Base-by-base conservation (phyloP, 164 flowering plant species). In the Vitis riparia region DNA sequence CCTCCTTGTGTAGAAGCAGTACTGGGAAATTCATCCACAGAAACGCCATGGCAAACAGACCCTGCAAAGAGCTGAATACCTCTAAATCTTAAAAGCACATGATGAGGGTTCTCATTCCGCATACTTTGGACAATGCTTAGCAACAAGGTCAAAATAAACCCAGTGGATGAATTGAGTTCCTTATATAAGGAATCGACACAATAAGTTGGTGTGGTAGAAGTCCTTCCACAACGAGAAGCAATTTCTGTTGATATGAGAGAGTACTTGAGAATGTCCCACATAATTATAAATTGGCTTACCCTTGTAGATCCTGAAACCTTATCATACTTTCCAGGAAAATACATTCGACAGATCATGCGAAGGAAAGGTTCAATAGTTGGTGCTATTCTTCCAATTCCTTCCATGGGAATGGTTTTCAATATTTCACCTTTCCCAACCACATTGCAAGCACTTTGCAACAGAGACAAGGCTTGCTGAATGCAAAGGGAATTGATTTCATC, bases 201-300 rank as follows among this genome's bases (percentile, higher is more conserved):
- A 77, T 80, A 77, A 9, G 66, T 76, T 32, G 94, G 83, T 49
- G 70, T 68, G 72, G 75, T 52, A 52, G 72, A 68, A 59, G 79
- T 73, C 79, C 75, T 82, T 55, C 80, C 77, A 78, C 83, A 73
- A 29, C 97, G 97, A 63, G 91, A 86, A 66, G 94, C 89, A 71
- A 91, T 85, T 82, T 95, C 99, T 67, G 89, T 82, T 59, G 99
- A 89, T 62, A 90, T 77, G 32, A 95, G 85, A 50, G 98, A 85
- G 74, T 91, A 91, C 77, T 84, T 93, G 13, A 95, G 87, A 30
- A 89, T 87, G 72, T 93, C 98, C 98, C 98, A 95, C 76, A 95
- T 74, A 69, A 93, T 73, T 73, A 89, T 62, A 55, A 90, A 80
- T 55, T 75, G 86, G 77, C 86, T 83, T 12, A 84, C 75, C 73